These are phyloP conservation scores for Pleurostoma richardsiae DNA, from an alignment of 2,329 filamentous ascomycete genomes.

Conservation along the genomic window DNA sequence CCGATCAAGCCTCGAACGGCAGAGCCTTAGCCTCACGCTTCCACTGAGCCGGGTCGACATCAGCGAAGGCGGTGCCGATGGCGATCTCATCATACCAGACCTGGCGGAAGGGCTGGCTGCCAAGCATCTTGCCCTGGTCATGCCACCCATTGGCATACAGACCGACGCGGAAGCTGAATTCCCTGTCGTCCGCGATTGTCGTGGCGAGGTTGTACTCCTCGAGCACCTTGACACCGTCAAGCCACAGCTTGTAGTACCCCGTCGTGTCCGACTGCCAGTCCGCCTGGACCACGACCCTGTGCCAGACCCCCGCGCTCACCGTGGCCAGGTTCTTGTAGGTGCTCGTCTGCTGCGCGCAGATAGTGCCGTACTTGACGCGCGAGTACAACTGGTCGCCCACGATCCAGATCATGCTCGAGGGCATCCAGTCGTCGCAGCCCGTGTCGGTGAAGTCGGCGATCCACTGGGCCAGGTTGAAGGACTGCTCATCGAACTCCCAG, in stretches of 20 bases:
- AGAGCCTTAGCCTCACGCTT: background rate
- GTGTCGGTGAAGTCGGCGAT: slow-evolving; percentile 41
- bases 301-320: slow-evolving; percentile 38
- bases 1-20: too few species aligned
- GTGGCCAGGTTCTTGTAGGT: slow-evolving; percentile 25
- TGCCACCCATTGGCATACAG: slow-evolving; percentile 46
- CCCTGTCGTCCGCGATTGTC: slow-evolving; percentile 34
- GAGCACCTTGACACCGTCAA: slow-evolving; percentile 37
- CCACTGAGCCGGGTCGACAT: slow-evolving; percentile 25
- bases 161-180: slow-evolving; percentile 41
- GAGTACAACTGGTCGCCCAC: slow-evolving; percentile 34
- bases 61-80: slow-evolving; percentile 31
- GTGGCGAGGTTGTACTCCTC: slow-evolving; percentile 33
- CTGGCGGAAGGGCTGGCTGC: slow-evolving; percentile 34
- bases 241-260: slow-evolving; percentile 41
- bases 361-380: slow-evolving; percentile 32
- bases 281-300: slow-evolving; percentile 38
- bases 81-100: slow-evolving; percentile 47
- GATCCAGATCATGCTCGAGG: slow-evolving; percentile 42
- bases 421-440: slow-evolving; percentile 42
- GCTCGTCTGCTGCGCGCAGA: slow-evolving; percentile 26
- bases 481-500: slow-evolving; percentile 40
- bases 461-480: slow-evolving; percentile 45
- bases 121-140: slow-evolving; percentile 32
- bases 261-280: slow-evolving; percentile 36